A percentile compares a stretch with the other conserved stretches of the same genome.
Evolutionary conservation across 2,329 filamentous ascomycete genomes (phyloP).

Genomic region (Hymenoscyphus scutula): DNA sequence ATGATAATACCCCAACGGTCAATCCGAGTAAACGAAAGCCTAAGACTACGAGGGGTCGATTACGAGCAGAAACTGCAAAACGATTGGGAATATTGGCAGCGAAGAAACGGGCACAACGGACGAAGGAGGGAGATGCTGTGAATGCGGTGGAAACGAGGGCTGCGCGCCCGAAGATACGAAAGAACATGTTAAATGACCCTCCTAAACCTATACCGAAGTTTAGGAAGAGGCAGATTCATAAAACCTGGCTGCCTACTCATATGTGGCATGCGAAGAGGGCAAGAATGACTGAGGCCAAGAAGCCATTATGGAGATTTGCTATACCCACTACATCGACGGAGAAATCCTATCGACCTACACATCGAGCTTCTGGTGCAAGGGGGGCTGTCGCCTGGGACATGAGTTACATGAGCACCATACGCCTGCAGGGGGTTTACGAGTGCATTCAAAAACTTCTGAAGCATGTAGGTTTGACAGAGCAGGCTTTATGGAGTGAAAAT

Average conservation of each 20-base stretch:
- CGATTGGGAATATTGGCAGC: constrained; percentile 63
- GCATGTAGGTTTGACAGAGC: constrained; percentile 59
- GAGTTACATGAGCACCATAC: constrained; percentile 89
- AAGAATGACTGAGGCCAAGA: constrained; percentile 75
- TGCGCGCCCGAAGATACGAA: constrained; percentile 65
- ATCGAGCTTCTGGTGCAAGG: constrained; percentile 71
- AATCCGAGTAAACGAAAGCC: constrained; percentile 63
- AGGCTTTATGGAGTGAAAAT: constrained; percentile 59
- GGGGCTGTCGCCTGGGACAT: constrained; percentile 88
- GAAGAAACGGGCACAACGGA: constrained; percentile 49
- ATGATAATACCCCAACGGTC: constrained; percentile 87
- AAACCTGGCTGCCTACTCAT: constrained; percentile 94
- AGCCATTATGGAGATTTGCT: constrained; percentile 86
- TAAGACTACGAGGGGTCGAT: constrained; percentile 52
- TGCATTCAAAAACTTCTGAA: constrained; percentile 66
- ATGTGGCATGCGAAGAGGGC: constrained; percentile 91
- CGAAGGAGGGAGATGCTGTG: constrained; percentile 28
- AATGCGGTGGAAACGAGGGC: constrained; percentile 40
- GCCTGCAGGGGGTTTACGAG: constrained; percentile 64
- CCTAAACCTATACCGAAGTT: constrained; percentile 65
- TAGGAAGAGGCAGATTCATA: constrained; percentile 79
- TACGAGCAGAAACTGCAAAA: constrained; percentile 75
- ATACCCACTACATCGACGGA: constrained; percentile 81
- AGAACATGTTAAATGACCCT: constrained; percentile 66
- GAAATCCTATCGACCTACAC: constrained; percentile 85